Conservation (phyloP, 2,329 filamentous ascomycete species). For the Alternaria atra region DNA sequence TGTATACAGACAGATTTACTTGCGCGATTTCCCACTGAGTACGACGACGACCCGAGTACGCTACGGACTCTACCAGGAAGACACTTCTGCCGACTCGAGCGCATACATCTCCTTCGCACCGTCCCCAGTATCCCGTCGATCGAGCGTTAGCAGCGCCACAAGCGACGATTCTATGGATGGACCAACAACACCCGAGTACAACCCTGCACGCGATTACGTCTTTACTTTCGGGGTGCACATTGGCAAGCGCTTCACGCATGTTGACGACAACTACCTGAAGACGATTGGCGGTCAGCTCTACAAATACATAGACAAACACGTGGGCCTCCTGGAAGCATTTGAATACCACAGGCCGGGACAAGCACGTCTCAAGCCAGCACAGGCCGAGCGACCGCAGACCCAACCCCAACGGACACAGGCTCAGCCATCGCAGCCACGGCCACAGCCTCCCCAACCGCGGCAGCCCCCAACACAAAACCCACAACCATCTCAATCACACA, state of each 20-base stretch:
- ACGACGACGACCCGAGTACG: slow-evolving; percentile 15
- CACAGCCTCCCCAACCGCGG: neutral
- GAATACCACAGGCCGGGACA: slow-evolving; percentile 34
- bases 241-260: slow-evolving; percentile 29
- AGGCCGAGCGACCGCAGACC: neutral
- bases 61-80: slow-evolving; percentile 23
- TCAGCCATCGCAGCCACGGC: neutral
- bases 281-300: slow-evolving; percentile 35
- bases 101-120: slow-evolving; percentile 15
- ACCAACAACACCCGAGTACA: slow-evolving; percentile 7
- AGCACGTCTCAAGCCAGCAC: slow-evolving; percentile 14
- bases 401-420: slow-evolving; percentile 10
- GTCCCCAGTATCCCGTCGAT: slow-evolving; percentile 21
- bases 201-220: slow-evolving; percentile 29
- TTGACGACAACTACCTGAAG: slow-evolving; percentile 32
- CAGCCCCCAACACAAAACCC: neutral
- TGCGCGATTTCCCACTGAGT: slow-evolving; percentile 26
- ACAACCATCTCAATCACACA: neutral
- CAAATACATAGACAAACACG: slow-evolving; percentile 27
- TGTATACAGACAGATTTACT: slow-evolving; percentile 25
- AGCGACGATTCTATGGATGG: slow-evolving; percentile 4
- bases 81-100: slow-evolving; percentile 10
- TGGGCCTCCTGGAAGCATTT: slow-evolving; percentile 32
- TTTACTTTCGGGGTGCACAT: slow-evolving; percentile 30
- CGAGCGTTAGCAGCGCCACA: slow-evolving; percentile 19